Base-by-base conservation (phyloP, 768 basidiomycete genomes). In the Paxillus ammoniavirescens region DNA sequence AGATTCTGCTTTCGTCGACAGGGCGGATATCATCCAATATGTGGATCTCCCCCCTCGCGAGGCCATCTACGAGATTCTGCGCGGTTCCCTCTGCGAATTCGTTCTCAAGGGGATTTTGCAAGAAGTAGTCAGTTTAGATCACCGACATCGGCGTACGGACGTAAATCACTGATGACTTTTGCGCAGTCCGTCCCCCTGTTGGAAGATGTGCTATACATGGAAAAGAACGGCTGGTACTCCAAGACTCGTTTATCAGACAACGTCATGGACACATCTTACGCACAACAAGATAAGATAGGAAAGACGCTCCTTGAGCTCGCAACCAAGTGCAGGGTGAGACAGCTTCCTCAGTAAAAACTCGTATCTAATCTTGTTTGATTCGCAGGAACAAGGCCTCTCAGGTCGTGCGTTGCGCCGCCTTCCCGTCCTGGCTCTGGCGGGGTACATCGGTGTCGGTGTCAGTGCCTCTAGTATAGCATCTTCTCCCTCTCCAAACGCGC, bases 1-100 rank as follows among this genome's bases (percentile, higher is more conserved):
- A 98, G 96, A 99, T 63, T 85, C 84, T 47, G 97, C 96, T 4
- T 98, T 98, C 66, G 85, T 98, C 45, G 97, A 98, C 65, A 87
- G 97, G 38, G 97, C 96, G 8, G 97, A 99, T 63, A 93, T 98
- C 46, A 84, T 97, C 17, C 95, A 96, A 75, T 97, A 93, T 63
- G 80, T 98, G 17, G 95, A 94, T 59, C 78, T 93, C 7, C 97
- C 97, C 1, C 86, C 94, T 5, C 82, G 87, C 14, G 89, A 94
- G 58, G 97, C 94, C 0, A 82, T 98, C 44, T 98, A 97, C 72
- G 90, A 93, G 69, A 98, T 99, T 58, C 73, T 98, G 28, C 80
- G 86, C 7, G 84, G 83, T 5, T 94, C 90, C 64, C 73, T 99
- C 13, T 72, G 76, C 28, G 96, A 98, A 67, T 83, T 99, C 52